Conservation (phyloP, 192 early-diverging fungal species). For the Mortierella hygrophila region DNA sequence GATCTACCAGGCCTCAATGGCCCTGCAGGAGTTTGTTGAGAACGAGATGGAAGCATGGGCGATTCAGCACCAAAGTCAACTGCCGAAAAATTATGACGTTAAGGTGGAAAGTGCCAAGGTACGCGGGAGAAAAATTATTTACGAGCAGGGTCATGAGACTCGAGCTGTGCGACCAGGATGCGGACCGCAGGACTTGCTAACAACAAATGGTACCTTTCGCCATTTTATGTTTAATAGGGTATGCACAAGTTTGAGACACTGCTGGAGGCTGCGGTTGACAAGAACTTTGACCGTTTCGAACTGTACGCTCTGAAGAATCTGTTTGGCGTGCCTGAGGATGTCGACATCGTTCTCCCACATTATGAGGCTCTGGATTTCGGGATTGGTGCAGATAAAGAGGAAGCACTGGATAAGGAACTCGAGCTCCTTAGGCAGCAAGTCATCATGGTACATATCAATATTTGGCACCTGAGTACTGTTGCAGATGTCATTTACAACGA, state of each 20-base stretch:
- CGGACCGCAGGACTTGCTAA: background rate
- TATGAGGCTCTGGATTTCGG: slow-evolving; percentile 62
- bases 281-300: slow-evolving; percentile 88
- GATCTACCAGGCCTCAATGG: slow-evolving; percentile 77
- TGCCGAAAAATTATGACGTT: slow-evolving; percentile 1
- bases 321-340: slow-evolving; percentile 74
- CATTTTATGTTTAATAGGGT: slow-evolving; percentile 55
- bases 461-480: background rate
- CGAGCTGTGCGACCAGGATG: background rate
- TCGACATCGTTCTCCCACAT: slow-evolving; percentile 66
- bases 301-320: slow-evolving; percentile 81
- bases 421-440: slow-evolving; percentile 55
- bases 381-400: slow-evolving; percentile 42
- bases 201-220: background rate
- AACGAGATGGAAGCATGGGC: slow-evolving; percentile 55
- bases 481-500: background rate
- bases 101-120: slow-evolving; percentile 39
- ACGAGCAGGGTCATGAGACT: background rate
- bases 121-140: background rate
- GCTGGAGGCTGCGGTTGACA: slow-evolving; percentile 83
- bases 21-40: slow-evolving; percentile 77
- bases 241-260: slow-evolving; percentile 83
- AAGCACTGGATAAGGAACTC: slow-evolving; percentile 56
- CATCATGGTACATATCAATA: slow-evolving; percentile 42
- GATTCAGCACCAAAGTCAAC: background rate